Percentiles rank a stretch among this genome's conserved stretches.
Evolutionary conservation across 164 flowering plant genomes (phyloP).

Genomic region (Magnolia changhungtana): DNA sequence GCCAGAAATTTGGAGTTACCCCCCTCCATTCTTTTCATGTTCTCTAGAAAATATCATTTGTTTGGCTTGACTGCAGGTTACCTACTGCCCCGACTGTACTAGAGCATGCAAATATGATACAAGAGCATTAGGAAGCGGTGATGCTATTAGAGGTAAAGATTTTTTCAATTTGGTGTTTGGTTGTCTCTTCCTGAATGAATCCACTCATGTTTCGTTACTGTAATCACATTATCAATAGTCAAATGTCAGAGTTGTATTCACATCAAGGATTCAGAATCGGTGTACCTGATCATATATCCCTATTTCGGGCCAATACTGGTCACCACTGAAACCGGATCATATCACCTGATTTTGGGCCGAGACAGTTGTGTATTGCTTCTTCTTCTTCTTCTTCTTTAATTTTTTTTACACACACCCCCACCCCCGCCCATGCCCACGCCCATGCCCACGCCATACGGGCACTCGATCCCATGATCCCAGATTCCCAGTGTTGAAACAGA

Average conservation of each 20-base stretch:
- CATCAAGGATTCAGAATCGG: no score
- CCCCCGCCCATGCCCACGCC: no score
- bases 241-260: no score
- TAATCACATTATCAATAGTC: slow-evolving; percentile 16
- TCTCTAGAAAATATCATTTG: neutral
- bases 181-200: slow-evolving; percentile 85
- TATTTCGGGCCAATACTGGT: neutral
- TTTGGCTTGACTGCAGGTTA: slow-evolving; percentile 50
- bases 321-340: no score
- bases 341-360: neutral
- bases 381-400: neutral
- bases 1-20: no score
- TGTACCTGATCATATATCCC: neutral
- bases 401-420: no score
- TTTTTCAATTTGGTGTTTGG: slow-evolving; percentile 87
- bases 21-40: no score
- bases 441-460: no score
- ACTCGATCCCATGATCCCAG: no score
- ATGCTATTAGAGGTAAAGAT: slow-evolving; percentile 49
- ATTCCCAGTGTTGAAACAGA: no score
- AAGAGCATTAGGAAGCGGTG: slow-evolving; percentile 40
- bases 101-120: slow-evolving; percentile 92
- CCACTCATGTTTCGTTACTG: slow-evolving; percentile 53
- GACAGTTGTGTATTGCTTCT: neutral
- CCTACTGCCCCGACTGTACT: slow-evolving; percentile 92